phyloP scores from a whole-genome alignment of 1,284 basidiomycete genomes.

The Sporisorium scitamineum region DNA sequence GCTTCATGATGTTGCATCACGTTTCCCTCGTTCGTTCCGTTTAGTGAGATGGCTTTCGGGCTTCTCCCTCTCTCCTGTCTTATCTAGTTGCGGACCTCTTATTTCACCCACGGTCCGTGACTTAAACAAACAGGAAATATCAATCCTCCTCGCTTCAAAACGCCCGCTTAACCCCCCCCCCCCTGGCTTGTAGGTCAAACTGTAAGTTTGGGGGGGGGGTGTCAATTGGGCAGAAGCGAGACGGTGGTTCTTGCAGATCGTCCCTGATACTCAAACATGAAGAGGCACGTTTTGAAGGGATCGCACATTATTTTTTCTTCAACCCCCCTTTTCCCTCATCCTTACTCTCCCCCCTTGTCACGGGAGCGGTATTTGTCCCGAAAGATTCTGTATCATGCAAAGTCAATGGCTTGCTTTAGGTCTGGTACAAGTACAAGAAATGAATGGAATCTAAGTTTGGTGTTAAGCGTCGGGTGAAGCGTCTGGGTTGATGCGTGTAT shows the following conservation, averaged over 20 bases:
- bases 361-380: too few species aligned
- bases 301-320: constrained; percentile 36
- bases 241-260: constrained; percentile 61
- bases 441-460: not conserved
- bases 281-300: constrained; percentile 61
- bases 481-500: constrained; percentile 27
- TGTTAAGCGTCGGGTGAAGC: constrained; percentile 12
- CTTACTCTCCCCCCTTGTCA: not conserved
- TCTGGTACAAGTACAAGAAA: constrained; percentile 21
- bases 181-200: not conserved
- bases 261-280: constrained; percentile 30
- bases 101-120: constrained; percentile 38
- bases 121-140: constrained; percentile 63
- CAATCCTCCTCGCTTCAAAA: not conserved
- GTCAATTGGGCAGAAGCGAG: not conserved
- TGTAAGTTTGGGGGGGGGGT: not conserved
- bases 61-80: constrained; percentile 24
- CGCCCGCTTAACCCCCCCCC: not conserved
- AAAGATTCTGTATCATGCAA: not conserved
- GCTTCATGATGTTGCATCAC: not conserved
- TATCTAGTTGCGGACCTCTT: constrained; percentile 48
- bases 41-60: not conserved
- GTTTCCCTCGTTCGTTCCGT: not conserved
- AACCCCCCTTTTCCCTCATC: not conserved
- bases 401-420: not conserved